These are phyloP conservation scores for Leptomonas seymouri DNA, from an alignment of 208 protist genomes.

Conservation along the genomic window DNA sequence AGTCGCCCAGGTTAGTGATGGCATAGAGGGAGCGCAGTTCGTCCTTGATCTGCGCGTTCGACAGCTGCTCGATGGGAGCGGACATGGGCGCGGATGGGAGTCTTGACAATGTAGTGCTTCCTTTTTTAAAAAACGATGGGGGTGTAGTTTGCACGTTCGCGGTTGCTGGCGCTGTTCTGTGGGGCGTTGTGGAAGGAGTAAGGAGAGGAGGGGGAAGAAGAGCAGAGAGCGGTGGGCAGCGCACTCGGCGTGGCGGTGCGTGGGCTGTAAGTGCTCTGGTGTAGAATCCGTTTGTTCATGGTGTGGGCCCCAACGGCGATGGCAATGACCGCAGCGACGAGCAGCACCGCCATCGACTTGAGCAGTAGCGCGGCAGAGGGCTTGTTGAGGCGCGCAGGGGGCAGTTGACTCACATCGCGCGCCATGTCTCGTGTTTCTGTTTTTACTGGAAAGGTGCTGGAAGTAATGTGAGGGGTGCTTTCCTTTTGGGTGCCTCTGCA, in stretches of 20 bases:
- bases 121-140: too few relatives aligned
- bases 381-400: background rate
- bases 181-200: background rate
- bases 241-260: background rate
- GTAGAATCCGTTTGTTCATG: background rate
- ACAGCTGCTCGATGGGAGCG: conserved; percentile 48
- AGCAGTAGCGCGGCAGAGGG: conserved; percentile 1
- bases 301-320: conserved; percentile 6
- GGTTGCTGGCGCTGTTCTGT: too few relatives aligned
- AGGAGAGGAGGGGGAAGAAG: background rate
- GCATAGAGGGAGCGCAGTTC: conserved; percentile 69
- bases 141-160: background rate
- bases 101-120: background rate
- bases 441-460: background rate
- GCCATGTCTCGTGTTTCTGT: background rate
- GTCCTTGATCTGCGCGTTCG: conserved; percentile 65
- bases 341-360: conserved; percentile 8
- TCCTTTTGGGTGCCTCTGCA: too few relatives aligned
- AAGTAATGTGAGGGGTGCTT: too few relatives aligned
- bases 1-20: conserved; percentile 67
- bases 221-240: background rate
- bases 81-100: conserved; percentile 1
- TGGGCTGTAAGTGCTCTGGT: background rate
- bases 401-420: conserved; percentile 1
- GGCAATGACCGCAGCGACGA: conserved; percentile 1